Evolutionary conservation across 768 basidiomycete genomes (phyloP), one percentile per base, ranked within the genome.

Genomic region (Boletus pseudo-olivaceus): DNA sequence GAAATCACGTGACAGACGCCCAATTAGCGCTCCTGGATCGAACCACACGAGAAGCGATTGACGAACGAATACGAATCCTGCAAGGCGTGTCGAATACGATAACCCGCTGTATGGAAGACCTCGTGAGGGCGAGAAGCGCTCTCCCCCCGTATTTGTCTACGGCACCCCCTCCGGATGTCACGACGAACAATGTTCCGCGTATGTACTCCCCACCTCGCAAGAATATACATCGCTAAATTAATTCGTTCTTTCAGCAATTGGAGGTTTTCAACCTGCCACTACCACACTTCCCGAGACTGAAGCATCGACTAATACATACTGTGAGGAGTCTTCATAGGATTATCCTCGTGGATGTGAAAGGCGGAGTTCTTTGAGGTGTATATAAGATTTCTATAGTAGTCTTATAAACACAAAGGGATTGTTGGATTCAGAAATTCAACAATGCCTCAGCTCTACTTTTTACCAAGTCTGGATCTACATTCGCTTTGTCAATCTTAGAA

Each of bases 1-100:
- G 11, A 30, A n/a, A 15, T 35, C 59, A 42, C 38, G 26, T 58
- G 12, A 56, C 63, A 6, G 82, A 83, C 15, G 80, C 81, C 38
- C 88, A 92, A 61, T 74, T 93, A 12, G 73, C 78, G 17, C 70
- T 76, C 19, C 72, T 93, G 70, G 89, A 93, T 58, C 72, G 62
- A 27, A 65, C 86, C 37, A 91, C 90, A 27, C 76, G 89, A 50
- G 88, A 90, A 59, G 87, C 88, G 7, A 88, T 97, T 46, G 90
- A 94, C 59, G 91, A 93, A 62, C 81, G 92, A 51, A 70, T 98
- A 56, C 78, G 83, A 40, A 79, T 92, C 37, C 72, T 98, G 35
- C 86, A 93, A 70, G 80, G 83, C 17, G 87, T 95, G 37, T 90
- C 92, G 37, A 76, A 76, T 35, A 80, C 84, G 4, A 75, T 93